phyloP scores from a whole-genome alignment of 768 basidiomycete species.

The Boletus sensibilis region DNA sequence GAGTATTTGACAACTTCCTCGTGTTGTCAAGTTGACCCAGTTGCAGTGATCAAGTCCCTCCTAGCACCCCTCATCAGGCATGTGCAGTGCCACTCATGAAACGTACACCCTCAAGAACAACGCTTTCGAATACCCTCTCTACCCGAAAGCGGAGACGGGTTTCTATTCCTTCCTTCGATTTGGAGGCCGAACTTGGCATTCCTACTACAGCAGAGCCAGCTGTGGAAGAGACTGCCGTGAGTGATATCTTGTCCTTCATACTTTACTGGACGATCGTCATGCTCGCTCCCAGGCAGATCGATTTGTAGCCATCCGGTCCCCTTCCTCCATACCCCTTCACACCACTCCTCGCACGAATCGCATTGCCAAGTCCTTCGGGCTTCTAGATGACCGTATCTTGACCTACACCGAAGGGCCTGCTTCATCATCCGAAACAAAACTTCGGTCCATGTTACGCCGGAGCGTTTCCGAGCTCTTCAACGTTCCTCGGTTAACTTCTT shows the following conservation, averaged over 20 bases:
- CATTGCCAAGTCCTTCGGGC: constrained; percentile 61
- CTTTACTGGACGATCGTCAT: constrained; percentile 1
- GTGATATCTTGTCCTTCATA: constrained; percentile 5
- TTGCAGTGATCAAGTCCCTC: constrained; percentile 25
- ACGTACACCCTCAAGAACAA: constrained; percentile 38
- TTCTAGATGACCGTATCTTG: constrained; percentile 54
- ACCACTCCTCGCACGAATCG: constrained; percentile 66
- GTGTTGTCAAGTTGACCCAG: constrained; percentile 16
- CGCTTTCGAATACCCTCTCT: constrained; percentile 41
- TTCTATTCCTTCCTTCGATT: constrained; percentile 40
- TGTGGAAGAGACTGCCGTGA: constrained; percentile 31
- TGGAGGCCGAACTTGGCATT: constrained; percentile 34
- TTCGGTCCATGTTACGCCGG: constrained; percentile 48
- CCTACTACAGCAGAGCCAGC: constrained; percentile 14
- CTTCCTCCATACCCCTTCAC: constrained; percentile 52
- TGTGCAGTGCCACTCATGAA: constrained; percentile 33
- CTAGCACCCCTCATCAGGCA: constrained; percentile 27
- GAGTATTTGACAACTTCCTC: constrained; percentile 22
- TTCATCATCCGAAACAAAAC: constrained; percentile 37
- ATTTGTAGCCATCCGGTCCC: constrained; percentile 56
- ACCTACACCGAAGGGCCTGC: constrained; percentile 45
- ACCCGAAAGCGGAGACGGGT: constrained; percentile 42
- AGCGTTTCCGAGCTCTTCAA: constrained; percentile 53
- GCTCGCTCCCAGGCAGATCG: constrained; percentile 49
- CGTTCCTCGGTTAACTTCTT: constrained; percentile 27